Conservation (phyloP, 768 basidiomycete species). For the Daedalea quercina region DNA sequence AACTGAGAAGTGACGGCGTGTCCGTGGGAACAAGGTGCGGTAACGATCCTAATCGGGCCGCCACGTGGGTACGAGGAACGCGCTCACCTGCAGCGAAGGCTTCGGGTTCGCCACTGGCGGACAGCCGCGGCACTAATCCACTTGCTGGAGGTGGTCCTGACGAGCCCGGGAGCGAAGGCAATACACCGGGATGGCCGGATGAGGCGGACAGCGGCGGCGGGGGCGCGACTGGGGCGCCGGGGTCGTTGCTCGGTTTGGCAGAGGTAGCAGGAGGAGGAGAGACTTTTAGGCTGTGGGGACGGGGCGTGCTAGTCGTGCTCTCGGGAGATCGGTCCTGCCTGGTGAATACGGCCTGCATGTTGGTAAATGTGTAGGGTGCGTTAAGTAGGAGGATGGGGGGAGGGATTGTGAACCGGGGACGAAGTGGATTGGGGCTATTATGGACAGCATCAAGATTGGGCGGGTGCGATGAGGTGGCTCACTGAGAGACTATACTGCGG, state of each 20-base stretch:
- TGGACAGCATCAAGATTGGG: neutral
- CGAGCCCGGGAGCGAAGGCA: too few relatives aligned
- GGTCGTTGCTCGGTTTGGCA: neutral
- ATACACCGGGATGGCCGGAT: neutral
- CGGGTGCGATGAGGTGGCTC: neutral
- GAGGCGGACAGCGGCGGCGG: neutral
- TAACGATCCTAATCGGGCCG: neutral
- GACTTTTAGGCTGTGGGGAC: neutral
- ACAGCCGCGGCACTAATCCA: too few relatives aligned
- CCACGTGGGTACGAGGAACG: neutral
- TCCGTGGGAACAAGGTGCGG: neutral
- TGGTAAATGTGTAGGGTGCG: neutral
- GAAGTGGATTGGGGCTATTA: neutral
- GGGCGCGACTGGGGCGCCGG: neutral
- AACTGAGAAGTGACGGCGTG: neutral
- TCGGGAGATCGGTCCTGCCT: neutral
- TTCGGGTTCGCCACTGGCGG: too few relatives aligned
- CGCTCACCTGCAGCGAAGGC: neutral
- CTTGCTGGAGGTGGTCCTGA: too few relatives aligned
- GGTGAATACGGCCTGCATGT: neutral
- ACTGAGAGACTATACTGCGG: neutral
- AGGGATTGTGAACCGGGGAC: neutral
- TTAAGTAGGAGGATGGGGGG: neutral
- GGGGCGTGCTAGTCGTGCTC: neutral
- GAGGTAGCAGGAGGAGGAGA: neutral